Evolutionary conservation across 192 early-diverging fungal genomes (phyloP).

Genomic region (Entomortierella chlamydospora): DNA sequence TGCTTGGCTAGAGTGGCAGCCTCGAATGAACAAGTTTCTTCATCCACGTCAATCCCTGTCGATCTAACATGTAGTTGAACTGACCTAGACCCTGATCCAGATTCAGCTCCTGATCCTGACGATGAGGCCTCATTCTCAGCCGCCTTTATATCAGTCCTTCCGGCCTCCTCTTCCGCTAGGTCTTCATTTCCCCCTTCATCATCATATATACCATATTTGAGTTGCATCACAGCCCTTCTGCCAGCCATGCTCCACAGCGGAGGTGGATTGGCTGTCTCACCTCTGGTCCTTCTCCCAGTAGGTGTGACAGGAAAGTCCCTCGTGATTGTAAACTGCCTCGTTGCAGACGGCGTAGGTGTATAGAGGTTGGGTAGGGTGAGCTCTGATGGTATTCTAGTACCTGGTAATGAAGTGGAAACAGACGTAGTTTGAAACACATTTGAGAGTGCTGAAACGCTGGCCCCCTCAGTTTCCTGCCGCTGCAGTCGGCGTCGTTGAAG

Average conservation of each 20-base stretch:
- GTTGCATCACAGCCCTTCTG: slow-evolving; percentile 3
- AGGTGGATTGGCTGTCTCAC: background rate
- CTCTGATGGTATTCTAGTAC: background rate
- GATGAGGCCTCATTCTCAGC: background rate
- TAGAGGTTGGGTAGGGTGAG: no score
- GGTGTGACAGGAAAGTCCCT: background rate
- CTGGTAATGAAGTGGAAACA: background rate
- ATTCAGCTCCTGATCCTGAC: background rate
- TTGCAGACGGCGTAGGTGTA: background rate
- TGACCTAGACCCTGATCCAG: no score
- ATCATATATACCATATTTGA: slow-evolving; percentile 7
- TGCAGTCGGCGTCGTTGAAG: background rate
- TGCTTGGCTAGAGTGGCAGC: no score
- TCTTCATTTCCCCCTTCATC: background rate
- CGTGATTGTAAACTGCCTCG: background rate
- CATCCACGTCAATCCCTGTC: background rate
- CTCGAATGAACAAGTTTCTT: background rate
- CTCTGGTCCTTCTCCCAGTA: background rate
- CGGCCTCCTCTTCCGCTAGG: background rate
- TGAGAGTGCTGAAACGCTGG: background rate
- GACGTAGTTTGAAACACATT: background rate
- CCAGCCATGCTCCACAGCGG: slow-evolving; percentile 7
- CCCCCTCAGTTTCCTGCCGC: background rate
- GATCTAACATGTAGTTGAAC: background rate
- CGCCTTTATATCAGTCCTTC: background rate